Percentiles rank a stretch among this genome's conserved stretches.
phyloP scores from a whole-genome alignment of 2,329 filamentous ascomycete genomes.

The Trichophyton equinum region DNA sequence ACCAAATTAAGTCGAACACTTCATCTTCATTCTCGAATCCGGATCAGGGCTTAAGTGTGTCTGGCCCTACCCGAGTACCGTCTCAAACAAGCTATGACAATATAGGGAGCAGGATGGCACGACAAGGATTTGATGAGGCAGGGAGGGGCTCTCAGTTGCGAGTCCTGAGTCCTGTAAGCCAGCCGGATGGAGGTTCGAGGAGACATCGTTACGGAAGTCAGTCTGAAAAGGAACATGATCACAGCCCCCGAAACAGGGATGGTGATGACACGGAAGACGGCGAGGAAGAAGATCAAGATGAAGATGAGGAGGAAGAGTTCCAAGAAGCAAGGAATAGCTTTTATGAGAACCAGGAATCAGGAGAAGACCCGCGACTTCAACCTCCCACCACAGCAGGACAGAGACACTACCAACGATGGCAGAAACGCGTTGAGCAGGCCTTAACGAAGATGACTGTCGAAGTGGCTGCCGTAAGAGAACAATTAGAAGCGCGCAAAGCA shows the following conservation, averaged over 20 bases:
- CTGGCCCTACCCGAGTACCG: constrained; percentile 18
- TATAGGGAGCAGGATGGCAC: constrained; percentile 26
- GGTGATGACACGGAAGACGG: constrained; percentile 38
- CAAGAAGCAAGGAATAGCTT: constrained; percentile 14
- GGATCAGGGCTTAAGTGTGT: constrained; percentile 21
- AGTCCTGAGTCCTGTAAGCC: constrained; percentile 73
- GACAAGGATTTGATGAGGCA: constrained; percentile 24
- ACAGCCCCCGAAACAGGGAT: constrained; percentile 32
- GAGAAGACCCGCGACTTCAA: constrained; percentile 27
- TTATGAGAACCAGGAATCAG: constrained; percentile 29
- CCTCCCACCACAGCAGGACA: constrained; percentile 13
- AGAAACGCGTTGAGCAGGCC: constrained; percentile 68
- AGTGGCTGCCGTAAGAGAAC: constrained; percentile 80
- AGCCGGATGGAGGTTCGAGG: constrained; percentile 53
- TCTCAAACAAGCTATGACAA: constrained; percentile 26
- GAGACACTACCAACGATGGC: constrained; percentile 50
- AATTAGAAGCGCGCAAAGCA: constrained; percentile 65
- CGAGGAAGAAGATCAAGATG: constrained; percentile 22
- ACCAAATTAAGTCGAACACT: constrained; percentile 82
- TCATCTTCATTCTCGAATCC: constrained; percentile 44
- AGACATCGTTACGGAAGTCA: constrained; percentile 14
- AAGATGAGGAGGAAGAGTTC: constrained; percentile 22
- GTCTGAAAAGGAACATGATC: constrained; percentile 38
- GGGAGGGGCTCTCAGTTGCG: constrained; percentile 48
- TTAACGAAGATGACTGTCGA: constrained; percentile 85